These are phyloP conservation scores for Schwanniomyces sp. DNA, from an alignment of 805 yeast genomes.

Conservation along the genomic window DNA sequence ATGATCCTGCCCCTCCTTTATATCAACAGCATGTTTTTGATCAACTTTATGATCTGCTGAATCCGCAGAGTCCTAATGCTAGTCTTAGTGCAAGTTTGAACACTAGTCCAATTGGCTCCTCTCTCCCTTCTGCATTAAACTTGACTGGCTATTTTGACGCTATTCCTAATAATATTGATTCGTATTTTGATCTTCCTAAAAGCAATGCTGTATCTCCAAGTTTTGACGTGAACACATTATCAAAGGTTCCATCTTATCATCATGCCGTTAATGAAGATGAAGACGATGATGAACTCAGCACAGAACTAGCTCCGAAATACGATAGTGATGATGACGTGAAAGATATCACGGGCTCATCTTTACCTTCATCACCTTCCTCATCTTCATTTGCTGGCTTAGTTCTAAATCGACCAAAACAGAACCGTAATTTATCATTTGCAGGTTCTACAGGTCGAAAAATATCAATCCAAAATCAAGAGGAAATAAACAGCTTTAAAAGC, in stretches of 20 bases:
- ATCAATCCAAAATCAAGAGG: not conserved
- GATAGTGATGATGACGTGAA: not conserved
- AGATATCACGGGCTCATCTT: not conserved
- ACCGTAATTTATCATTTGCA: not conserved
- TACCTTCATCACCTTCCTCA: not conserved
- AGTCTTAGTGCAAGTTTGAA: constrained; percentile 26
- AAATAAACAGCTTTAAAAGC: not conserved
- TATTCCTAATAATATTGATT: constrained; percentile 15
- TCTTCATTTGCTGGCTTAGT: not conserved
- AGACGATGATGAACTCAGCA: constrained; percentile 21
- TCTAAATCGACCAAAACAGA: not conserved
- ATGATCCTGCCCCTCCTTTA: constrained; percentile 43
- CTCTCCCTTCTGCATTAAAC: constrained; percentile 12
- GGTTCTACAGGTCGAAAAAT: not conserved
- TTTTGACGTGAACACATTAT: constrained; percentile 24
- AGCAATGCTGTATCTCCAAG: constrained; percentile 5
- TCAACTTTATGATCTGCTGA: constrained; percentile 33
- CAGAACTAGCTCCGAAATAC: constrained; percentile 22
- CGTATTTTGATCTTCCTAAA: constrained; percentile 4
- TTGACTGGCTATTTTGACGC: constrained; percentile 32
- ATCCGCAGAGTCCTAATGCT: constrained; percentile 36
- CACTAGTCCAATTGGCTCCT: constrained; percentile 8
- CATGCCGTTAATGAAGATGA: constrained; percentile 39
- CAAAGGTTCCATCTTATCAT: constrained; percentile 38
- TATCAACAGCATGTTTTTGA: constrained; percentile 41